Conservation (phyloP, 2,329 filamentous ascomycete genomes). For the Sclerotinia glacialis region DNA sequence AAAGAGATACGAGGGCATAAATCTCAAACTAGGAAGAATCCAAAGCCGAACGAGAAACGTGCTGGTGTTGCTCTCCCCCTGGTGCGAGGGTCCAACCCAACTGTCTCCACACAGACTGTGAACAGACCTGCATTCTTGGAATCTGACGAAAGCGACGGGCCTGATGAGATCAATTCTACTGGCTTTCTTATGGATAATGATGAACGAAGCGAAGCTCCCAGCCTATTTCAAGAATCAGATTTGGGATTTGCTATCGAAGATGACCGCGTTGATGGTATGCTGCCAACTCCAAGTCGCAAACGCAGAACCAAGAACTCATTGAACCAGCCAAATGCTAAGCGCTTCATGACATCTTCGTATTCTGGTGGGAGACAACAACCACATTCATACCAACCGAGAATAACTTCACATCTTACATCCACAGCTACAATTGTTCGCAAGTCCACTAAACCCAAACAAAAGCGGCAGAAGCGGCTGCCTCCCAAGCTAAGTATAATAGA, state of each 20-base stretch:
- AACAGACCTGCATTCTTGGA: conserved; percentile 13
- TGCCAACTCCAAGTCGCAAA: conserved; percentile 35
- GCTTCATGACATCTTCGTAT: conserved; percentile 22
- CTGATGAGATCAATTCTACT: conserved; percentile 24
- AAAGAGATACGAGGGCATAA: conserved; percentile 35
- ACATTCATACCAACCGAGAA: conserved; percentile 32
- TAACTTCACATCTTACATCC: conserved; percentile 33
- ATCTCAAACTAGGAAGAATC: conserved; percentile 23
- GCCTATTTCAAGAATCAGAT: conserved; percentile 28
- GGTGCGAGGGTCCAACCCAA: not conserved
- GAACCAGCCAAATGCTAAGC: conserved; percentile 23
- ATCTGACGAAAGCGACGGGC: conserved; percentile 35
- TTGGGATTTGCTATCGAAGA: conserved; percentile 37
- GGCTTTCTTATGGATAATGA: conserved; percentile 27
- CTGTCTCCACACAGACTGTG: not conserved
- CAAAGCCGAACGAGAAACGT: conserved; percentile 30
- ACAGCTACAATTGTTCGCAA: conserved; percentile 1
- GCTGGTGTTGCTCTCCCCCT: conserved; percentile 38
- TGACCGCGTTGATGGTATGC: conserved; percentile 39
- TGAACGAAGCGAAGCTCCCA: conserved; percentile 19
- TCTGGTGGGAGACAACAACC: conserved; percentile 9
- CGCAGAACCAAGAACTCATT: conserved; percentile 15
- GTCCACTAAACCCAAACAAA: conserved; percentile 11
- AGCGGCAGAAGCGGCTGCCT: conserved; percentile 31
- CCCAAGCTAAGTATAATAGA: conserved; percentile 60